These are phyloP conservation scores for Malus fusca DNA, from an alignment of 306 rosid species.

Conservation along the genomic window DNA sequence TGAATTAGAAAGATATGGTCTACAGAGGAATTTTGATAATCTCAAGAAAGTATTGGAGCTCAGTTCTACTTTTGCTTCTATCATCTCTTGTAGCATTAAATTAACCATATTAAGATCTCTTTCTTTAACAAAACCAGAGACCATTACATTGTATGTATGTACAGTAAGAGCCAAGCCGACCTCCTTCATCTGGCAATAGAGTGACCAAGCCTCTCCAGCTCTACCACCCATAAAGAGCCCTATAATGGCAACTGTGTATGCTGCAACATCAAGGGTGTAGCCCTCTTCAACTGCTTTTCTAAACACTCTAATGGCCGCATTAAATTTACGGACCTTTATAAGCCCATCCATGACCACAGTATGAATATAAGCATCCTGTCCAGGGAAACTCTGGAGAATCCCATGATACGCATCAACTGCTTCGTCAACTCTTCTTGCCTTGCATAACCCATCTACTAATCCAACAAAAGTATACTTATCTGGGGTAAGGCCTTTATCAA, in stretches of 20 bases:
- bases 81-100: conserved; percentile 50
- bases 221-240: conserved; percentile 50
- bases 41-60: conserved; percentile 31
- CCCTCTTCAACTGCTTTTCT: conserved; percentile 24
- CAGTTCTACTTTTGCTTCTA: conserved; percentile 38
- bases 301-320: conserved; percentile 33
- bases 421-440: conserved; percentile 33
- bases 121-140: conserved; percentile 32
- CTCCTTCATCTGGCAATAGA: conserved; percentile 47
- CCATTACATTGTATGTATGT: conserved; percentile 38
- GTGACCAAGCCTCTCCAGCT: conserved; percentile 37
- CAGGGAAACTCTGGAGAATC: conserved; percentile 23
- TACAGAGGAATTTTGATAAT: conserved; percentile 23
- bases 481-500: conserved; percentile 41
- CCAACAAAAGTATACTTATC: conserved; percentile 57
- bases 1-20: conserved; percentile 12
- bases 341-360: conserved; percentile 40
- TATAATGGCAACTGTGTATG: conserved; percentile 39
- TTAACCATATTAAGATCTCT: conserved; percentile 26
- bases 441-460: conserved; percentile 50
- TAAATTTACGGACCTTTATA: conserved; percentile 38
- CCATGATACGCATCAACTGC: conserved; percentile 48
- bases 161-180: conserved; percentile 38
- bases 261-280: conserved; percentile 37
- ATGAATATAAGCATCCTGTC: conserved; percentile 52